phyloP scores from a whole-genome alignment of 139 green algal species.

The Nannochloris sp. region DNA sequence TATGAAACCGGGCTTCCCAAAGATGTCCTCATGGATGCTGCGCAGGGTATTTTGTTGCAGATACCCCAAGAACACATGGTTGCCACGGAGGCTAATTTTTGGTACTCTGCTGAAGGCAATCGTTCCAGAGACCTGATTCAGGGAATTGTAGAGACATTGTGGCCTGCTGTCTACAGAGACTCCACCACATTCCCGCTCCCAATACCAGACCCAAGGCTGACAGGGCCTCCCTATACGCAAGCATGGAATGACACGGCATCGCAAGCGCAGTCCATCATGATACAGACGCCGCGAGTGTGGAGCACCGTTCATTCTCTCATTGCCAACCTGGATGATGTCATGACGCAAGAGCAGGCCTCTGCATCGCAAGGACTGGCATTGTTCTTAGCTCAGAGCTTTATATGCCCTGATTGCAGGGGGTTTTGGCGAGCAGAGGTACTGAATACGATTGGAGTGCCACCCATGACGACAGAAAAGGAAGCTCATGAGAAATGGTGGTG shows the following conservation, averaged over 20 bases:
- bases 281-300: conserved; percentile 4
- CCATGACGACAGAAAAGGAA: background rate
- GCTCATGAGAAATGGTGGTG: conserved; percentile 6
- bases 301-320: background rate
- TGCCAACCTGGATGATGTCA: background rate
- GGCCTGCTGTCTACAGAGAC: background rate
- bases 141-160: background rate
- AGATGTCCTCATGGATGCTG: conserved; percentile 2
- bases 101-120: background rate
- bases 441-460: background rate
- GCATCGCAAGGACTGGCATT: background rate
- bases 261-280: background rate
- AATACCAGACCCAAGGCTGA: background rate
- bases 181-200: background rate
- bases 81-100: background rate
- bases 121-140: background rate
- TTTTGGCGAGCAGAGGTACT: background rate
- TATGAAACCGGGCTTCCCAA: conserved; percentile 1
- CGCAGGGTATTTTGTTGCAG: background rate
- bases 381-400: background rate
- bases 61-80: conserved; percentile 4
- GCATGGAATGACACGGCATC: background rate
- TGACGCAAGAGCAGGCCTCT: background rate
- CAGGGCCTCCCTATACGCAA: background rate
- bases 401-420: background rate